Evolutionary conservation across 164 flowering plant genomes (phyloP).

Genomic region (Aristolochia fimbriata): DNA sequence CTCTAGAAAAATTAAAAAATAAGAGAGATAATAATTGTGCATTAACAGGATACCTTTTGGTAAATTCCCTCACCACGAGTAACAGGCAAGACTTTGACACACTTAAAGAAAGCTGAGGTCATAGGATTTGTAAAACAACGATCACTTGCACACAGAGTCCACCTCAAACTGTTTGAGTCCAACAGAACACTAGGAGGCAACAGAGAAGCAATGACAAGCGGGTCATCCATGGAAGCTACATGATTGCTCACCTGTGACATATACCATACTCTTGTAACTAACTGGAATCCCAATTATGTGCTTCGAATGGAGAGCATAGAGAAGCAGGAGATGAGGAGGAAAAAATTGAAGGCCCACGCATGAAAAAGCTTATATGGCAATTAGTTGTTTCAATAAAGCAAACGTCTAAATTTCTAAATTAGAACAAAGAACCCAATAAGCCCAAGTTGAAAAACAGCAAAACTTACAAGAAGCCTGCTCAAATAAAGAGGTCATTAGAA

Average conservation of each 20-base stretch:
- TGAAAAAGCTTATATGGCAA: too few relatives aligned
- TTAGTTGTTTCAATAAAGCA: too few relatives aligned
- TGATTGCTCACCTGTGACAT: conserved; percentile 85
- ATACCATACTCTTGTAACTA: neutral
- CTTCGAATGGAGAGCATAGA: too few relatives aligned
- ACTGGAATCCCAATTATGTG: neutral
- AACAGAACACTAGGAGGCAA: conserved; percentile 68
- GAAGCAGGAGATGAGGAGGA: too few relatives aligned
- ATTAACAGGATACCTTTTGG: conserved; percentile 58
- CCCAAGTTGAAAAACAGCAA: too few relatives aligned
- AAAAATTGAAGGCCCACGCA: too few relatives aligned
- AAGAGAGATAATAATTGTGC: neutral
- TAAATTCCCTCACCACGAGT: conserved; percentile 93
- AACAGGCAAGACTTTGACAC: conserved; percentile 88
- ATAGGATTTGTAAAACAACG: conserved; percentile 78
- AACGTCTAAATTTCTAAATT: too few relatives aligned
- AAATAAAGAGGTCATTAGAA: too few relatives aligned
- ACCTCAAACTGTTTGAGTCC: conserved; percentile 68
- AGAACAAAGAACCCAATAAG: too few relatives aligned
- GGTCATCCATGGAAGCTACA: conserved; percentile 93
- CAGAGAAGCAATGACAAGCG: conserved; percentile 76
- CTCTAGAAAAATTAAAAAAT: neutral
- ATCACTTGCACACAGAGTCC: conserved; percentile 97
- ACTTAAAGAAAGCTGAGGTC: conserved; percentile 74
- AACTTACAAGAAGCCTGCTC: too few relatives aligned